Percentiles rank a stretch among this genome's conserved stretches.
Conservation (phyloP, 208 protist genomes). For the Acanthamoeba royreba region DNA sequence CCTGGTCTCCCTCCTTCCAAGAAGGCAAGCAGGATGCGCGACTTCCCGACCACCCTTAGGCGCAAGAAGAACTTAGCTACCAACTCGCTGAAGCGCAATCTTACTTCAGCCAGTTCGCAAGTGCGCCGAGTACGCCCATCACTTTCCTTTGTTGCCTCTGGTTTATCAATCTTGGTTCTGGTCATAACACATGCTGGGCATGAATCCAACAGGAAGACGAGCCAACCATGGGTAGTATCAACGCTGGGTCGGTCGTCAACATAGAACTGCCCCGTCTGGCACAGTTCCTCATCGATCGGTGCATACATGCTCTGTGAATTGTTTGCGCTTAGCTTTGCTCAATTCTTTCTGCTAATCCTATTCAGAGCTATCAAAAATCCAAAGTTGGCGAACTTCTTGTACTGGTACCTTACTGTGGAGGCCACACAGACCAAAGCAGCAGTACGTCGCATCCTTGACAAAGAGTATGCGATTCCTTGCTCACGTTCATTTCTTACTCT, state of each 20-base stretch:
- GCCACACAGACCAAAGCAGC: background rate
- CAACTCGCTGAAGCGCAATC: background rate
- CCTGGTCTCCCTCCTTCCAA: background rate
- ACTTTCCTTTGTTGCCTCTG: background rate
- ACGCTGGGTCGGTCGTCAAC: background rate
- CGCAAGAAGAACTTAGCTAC: background rate
- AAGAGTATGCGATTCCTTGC: background rate
- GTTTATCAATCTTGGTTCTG: background rate
- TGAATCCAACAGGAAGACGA: background rate
- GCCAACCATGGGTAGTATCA: background rate
- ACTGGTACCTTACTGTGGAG: constrained; percentile 8
- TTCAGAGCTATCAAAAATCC: background rate
- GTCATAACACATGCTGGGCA: background rate
- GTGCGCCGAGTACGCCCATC: background rate
- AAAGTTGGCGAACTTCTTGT: background rate
- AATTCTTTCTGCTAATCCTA: background rate
- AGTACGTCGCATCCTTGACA: background rate
- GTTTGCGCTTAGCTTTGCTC: background rate
- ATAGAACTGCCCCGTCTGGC: background rate
- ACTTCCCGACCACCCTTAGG: background rate
- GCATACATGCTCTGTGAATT: background rate
- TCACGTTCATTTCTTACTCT: background rate
- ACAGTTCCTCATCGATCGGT: background rate
- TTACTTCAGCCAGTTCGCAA: background rate
- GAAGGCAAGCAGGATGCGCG: background rate